Conservation (phyloP, 768 basidiomycete species). For the Mycena kentingensis region DNA sequence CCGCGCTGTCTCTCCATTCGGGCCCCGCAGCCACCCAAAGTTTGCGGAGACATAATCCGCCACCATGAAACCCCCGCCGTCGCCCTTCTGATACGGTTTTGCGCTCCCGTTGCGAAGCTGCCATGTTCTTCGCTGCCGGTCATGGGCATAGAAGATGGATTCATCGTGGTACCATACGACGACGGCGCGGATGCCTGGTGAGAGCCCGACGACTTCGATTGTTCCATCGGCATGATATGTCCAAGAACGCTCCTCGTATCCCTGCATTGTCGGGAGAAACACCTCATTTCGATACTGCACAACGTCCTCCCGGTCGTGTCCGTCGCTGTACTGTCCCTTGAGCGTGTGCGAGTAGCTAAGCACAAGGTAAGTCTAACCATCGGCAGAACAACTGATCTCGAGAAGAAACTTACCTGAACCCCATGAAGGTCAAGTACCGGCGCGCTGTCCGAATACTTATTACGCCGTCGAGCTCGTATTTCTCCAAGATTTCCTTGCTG, state of each 20-base stretch:
- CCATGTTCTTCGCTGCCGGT: conserved; percentile 1
- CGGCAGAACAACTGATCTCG: no score
- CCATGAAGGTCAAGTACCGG: neutral
- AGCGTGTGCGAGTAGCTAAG: neutral
- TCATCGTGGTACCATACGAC: conserved; percentile 5
- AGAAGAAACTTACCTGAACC: neutral
- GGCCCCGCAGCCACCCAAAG: neutral
- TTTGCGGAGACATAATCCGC: no score
- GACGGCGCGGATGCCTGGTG: neutral
- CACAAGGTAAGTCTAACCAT: no score
- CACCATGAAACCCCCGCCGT: conserved; percentile 32
- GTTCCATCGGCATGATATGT: neutral
- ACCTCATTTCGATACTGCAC: neutral
- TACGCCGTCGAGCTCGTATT: neutral
- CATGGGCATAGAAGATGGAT: neutral
- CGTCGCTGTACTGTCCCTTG: conserved; percentile 2
- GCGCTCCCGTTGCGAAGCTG: conserved; percentile 4
- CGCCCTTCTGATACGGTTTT: conserved; percentile 29
- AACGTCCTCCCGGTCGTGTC: conserved; percentile 1
- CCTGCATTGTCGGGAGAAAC: neutral
- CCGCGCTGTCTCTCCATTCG: neutral
- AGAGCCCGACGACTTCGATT: neutral
- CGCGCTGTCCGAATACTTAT: conserved; percentile 2
- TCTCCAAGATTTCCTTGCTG: conserved; percentile 16
- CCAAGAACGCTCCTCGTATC: neutral